Evolutionary conservation across 768 basidiomycete genomes (phyloP), one percentile per base, ranked within the genome.

Genomic region (Suillus variegatus): DNA sequence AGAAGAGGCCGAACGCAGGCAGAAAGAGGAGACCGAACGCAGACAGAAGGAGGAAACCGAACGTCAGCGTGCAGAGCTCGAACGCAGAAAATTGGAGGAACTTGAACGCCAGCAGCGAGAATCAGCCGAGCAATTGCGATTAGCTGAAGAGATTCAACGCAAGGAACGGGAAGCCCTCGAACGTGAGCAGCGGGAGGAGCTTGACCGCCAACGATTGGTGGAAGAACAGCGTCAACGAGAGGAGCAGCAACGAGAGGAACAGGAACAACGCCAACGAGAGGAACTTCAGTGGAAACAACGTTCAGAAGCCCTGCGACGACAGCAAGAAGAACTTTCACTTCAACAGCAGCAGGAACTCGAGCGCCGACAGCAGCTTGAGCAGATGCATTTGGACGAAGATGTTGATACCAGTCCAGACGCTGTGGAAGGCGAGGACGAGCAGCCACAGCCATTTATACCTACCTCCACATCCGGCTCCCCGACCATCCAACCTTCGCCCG

Each of bases 341-440:
- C 58, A 60, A 60, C 58, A 60, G 28, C 25, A 60, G 25, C 58
- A 60, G 25, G 58, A 60, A 6, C 58, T 60, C 12, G 58, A 60
- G 41, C 58, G 58, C 41, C 58, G 58, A 28, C 58, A 60, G 41
- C 40, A 60, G 25, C 40, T 60, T 28, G 58, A 60, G 25, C 58
- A 60, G 18, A 60, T 60, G 41, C 58, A 60, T 13, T 22, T 60
- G 3, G 40, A 64, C 52, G 60, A 58, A 22, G 75, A 72, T 54
- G 35, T 71, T 4, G 70, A 69, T 20, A 64, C 70, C 57, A 72
- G 64, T 49, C 54, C 22, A 16, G 58, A 79, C 4, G 76, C 84
- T 25, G 82, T 85, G 67, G 78, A 81, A 65, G 84, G 85, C 67
- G 75, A 86, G 44, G 82, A 81, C 57, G 77, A 80, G 36, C 77